phyloP scores from a whole-genome alignment of 2,329 filamentous ascomycete genomes.

The Fusarium longipes region DNA sequence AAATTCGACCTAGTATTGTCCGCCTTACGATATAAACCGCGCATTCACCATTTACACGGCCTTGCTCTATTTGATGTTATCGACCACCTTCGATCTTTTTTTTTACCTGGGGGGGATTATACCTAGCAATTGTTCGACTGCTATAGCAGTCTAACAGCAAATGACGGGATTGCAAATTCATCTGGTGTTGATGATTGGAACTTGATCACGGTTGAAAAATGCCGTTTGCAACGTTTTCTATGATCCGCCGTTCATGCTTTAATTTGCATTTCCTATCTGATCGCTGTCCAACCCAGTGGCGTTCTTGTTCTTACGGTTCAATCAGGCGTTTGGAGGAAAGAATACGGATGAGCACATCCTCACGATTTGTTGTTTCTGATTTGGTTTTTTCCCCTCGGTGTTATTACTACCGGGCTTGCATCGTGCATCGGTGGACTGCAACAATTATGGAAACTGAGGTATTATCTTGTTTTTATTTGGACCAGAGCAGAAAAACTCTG shows the following conservation, averaged over 20 bases:
- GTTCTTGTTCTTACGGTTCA: conserved; percentile 39
- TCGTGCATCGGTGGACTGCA: conserved; percentile 8
- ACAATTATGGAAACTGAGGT: conserved; percentile 5
- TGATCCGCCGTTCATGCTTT: neutral
- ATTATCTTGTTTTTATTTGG: conserved; percentile 10
- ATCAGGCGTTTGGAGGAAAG: conserved; percentile 38
- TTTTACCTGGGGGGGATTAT: neutral
- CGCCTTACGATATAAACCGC: conserved; percentile 38
- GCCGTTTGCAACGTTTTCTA: neutral
- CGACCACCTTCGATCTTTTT: conserved; percentile 22
- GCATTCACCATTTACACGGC: conserved; percentile 39
- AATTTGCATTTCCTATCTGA: neutral
- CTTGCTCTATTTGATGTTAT: conserved; percentile 30
- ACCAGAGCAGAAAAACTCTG: conserved; percentile 21
- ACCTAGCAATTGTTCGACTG: conserved; percentile 10
- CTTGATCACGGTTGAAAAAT: conserved; percentile 4
- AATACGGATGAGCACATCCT: conserved; percentile 11
- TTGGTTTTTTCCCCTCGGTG: conserved; percentile 9
- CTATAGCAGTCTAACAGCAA: too few relatives aligned
- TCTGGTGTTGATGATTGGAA: neutral
- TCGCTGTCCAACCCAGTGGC: conserved; percentile 22
- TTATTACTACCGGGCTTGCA: conserved; percentile 4
- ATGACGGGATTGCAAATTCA: neutral
- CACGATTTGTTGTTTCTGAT: conserved; percentile 17
- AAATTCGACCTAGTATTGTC: conserved; percentile 12